A percentile compares a stretch with the other conserved stretches of the same genome.
Conservation (phyloP, 78 protist species). For the Diacronema lutheri region DNA sequence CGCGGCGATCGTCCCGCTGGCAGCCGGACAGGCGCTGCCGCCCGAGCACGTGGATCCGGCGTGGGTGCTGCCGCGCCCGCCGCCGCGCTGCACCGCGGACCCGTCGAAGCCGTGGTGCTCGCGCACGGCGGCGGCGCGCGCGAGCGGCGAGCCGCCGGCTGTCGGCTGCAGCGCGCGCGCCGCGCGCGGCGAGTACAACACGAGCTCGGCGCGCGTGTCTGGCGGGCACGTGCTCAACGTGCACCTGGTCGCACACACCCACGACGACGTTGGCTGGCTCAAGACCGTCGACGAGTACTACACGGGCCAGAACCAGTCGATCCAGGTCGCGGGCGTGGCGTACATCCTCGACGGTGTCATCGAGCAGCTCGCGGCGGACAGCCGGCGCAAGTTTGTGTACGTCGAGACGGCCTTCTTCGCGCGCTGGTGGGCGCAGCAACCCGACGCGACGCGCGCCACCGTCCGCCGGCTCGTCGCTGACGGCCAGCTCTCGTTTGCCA, state of each 20-base stretch:
- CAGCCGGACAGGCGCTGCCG: too few relatives aligned
- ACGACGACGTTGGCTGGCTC: conserved; percentile 45
- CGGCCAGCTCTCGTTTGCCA: conserved; percentile 75
- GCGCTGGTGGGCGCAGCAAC: conserved; percentile 60
- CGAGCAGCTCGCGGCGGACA: background rate
- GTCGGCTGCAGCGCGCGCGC: background rate
- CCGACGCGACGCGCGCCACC: background rate
- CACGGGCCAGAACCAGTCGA: background rate
- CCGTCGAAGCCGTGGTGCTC: too few relatives aligned
- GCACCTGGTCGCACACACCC: conserved; percentile 31
- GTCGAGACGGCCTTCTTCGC: conserved; percentile 40
- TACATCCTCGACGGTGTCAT: conserved; percentile 28
- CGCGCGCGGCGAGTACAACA: background rate
- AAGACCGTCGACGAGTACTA: conserved; percentile 27
- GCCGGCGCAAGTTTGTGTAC: conserved; percentile 18
- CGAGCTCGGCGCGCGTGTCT: background rate
- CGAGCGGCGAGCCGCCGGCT: too few relatives aligned
- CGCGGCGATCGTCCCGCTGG: too few relatives aligned
- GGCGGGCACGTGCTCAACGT: background rate
- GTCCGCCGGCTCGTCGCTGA: conserved; percentile 55
- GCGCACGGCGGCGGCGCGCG: too few relatives aligned
- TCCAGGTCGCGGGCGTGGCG: background rate
- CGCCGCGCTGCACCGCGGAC: too few relatives aligned
- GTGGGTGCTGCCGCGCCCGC: too few relatives aligned
- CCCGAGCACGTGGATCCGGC: too few relatives aligned